These are phyloP conservation scores for Phtheirospermum japonicum DNA, from an alignment of 257 asterid genomes.

Conservation along the genomic window DNA sequence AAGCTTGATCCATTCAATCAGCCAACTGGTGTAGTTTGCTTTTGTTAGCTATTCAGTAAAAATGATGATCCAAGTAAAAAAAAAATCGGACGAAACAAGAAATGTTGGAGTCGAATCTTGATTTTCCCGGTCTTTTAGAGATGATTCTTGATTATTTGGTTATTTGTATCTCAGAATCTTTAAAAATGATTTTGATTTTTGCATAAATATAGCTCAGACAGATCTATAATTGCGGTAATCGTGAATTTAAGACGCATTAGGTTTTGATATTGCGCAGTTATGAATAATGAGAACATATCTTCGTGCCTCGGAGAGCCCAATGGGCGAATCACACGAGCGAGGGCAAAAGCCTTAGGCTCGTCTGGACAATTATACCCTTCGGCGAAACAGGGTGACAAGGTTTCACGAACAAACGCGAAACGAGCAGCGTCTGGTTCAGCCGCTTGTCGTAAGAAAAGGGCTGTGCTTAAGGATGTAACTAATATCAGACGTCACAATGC, in stretches of 20 bases:
- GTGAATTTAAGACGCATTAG: constrained; percentile 21
- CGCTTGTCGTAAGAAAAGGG: constrained; percentile 50
- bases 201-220: too few species aligned
- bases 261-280: constrained; percentile 22
- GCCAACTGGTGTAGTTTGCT: neutral
- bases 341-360: constrained; percentile 53
- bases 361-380: constrained; percentile 49
- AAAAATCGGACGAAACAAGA: too few species aligned
- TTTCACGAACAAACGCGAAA: constrained; percentile 43
- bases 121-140: neutral
- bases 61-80: neutral
- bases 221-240: constrained; percentile 33
- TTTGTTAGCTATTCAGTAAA: neutral
- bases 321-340: constrained; percentile 60
- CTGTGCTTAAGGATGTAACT: constrained; percentile 67
- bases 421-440: constrained; percentile 46
- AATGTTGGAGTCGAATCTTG: too few species aligned
- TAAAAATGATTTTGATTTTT: too few species aligned
- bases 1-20: neutral
- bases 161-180: too few species aligned
- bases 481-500: constrained; percentile 41
- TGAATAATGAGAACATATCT: constrained; percentile 43
- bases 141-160: neutral
- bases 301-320: constrained; percentile 35
- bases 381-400: constrained; percentile 40